Evolutionary conservation across 768 basidiomycete species (phyloP), one percentile per base, ranked within the genome.

Genomic region (Podaxis sp.): DNA sequence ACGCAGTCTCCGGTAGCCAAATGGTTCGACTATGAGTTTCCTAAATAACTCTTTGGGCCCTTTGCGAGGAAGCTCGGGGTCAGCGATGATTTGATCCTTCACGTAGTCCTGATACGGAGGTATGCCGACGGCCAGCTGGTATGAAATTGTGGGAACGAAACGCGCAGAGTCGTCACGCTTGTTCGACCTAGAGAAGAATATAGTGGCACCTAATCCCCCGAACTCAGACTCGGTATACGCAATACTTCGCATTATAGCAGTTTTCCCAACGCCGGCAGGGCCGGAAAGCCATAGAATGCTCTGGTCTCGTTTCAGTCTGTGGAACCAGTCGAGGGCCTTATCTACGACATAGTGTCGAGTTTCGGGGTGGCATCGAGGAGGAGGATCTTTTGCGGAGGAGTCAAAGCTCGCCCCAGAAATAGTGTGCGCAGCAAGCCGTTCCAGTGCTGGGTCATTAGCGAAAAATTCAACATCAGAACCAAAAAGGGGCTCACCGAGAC

Each of bases 231-330:
- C 41, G 12, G 24, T 7, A 2, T 48, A 13, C 8, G 44, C 53
- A 17, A 61, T 6, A 44, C 20, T 54, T 20, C 41, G 52, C 41
- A 56, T 61, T 15, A 61, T 48, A 6, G 41, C 52, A 13, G 53
- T 44, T 28, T 61, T 61, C 41, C 60, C 60, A 6, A 61, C 53
- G 6, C 60, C 59, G n/a, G 58, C 58, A 6, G 58, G 50, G 17
- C 58, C 58, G 38, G 59, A 60, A 1, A 60, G 13, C 60, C 53
- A 61, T 4, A 54, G 28, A 8, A 61, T 54, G 12, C 36, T 49
- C 15, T 55, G 44, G 10, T 10, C 15, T 22, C 53, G 51, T 15
- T 28, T 2, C 20, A 12, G 10, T 11, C 2, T 8, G 28, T 26
- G 22, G 22, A 53, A 54, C 40, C 57, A 58, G 3, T 24, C 12